These are phyloP conservation scores for Cystobasidiaceae sp. DNA, from an alignment of 1,284 basidiomycete genomes.

Conservation along the genomic window DNA sequence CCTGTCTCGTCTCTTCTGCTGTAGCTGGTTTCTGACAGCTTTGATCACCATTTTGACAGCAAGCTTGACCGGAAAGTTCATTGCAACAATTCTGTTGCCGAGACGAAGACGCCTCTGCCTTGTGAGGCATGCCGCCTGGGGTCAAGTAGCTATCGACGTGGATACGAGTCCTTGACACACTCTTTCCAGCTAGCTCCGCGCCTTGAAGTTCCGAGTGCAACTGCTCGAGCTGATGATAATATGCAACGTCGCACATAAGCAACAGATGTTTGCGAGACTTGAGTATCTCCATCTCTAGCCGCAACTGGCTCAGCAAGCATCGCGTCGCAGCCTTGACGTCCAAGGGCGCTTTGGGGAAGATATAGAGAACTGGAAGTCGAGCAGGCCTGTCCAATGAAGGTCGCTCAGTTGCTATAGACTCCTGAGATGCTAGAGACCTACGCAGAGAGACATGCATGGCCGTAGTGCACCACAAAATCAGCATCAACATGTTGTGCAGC, in stretches of 20 bases:
- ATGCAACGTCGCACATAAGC: slow-evolving; percentile 74
- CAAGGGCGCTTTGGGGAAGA: slow-evolving; percentile 65
- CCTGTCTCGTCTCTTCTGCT: no score
- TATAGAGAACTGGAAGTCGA: slow-evolving; percentile 74
- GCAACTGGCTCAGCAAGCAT: slow-evolving; percentile 48
- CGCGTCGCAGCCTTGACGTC: slow-evolving; percentile 55
- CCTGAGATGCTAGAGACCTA: slow-evolving; percentile 48
- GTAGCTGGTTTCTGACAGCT: no score
- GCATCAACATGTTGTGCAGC: slow-evolving; percentile 91
- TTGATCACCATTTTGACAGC: no score
- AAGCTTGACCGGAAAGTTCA: no score
- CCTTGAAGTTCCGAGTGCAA: neutral
- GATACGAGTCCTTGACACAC: no score
- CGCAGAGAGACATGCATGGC: slow-evolving; percentile 91
- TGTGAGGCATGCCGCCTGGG: no score
- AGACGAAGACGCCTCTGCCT: no score
- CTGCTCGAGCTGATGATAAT: slow-evolving; percentile 64
- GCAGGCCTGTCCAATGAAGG: slow-evolving; percentile 56
- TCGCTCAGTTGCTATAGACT: slow-evolving; percentile 27
- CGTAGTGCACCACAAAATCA: slow-evolving; percentile 89
- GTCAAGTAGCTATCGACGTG: no score
- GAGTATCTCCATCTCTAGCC: slow-evolving; percentile 30
- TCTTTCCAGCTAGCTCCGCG: no score
- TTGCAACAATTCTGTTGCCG: no score
- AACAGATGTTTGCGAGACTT: slow-evolving; percentile 49